phyloP scores from a whole-genome alignment of 2,329 filamentous ascomycete species.

The Aspergillus floridensis region DNA sequence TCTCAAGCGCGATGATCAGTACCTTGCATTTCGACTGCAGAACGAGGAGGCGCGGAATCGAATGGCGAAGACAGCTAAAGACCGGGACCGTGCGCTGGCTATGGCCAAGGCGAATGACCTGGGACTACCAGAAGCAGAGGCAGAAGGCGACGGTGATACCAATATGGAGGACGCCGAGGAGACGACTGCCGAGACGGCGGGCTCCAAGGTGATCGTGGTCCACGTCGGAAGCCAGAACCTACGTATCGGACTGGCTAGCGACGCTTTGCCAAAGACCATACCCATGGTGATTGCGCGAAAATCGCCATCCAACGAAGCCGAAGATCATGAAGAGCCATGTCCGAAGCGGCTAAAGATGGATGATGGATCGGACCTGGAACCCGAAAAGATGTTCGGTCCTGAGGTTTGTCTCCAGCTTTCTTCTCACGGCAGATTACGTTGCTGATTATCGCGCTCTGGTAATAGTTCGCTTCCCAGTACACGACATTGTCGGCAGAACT shows the following conservation, averaged over 20 bases:
- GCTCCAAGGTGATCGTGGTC: conserved; percentile 90
- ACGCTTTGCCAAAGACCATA: conserved; percentile 88
- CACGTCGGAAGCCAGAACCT: conserved; percentile 95
- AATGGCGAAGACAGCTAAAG: conserved; percentile 81
- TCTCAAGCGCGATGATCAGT: conserved; percentile 96
- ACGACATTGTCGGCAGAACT: conserved; percentile 80
- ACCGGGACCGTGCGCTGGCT: conserved; percentile 80
- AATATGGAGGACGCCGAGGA: conserved; percentile 58
- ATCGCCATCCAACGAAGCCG: conserved; percentile 74
- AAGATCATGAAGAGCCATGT: conserved; percentile 75
- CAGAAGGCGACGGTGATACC: conserved; percentile 48
- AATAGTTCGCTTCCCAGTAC: conserved; percentile 63
- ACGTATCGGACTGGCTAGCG: conserved; percentile 90
- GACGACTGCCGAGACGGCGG: conserved; percentile 61
- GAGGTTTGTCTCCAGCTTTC: conserved; percentile 57
- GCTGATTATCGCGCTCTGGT: conserved; percentile 3
- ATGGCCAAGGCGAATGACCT: conserved; percentile 68
- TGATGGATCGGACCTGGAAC: conserved; percentile 48
- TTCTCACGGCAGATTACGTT: neutral
- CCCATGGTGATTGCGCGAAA: conserved; percentile 88
- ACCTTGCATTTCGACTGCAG: conserved; percentile 82
- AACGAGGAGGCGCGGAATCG: conserved; percentile 81
- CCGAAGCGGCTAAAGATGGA: conserved; percentile 64
- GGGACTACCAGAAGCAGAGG: conserved; percentile 51
- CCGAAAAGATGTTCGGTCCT: conserved; percentile 82